Conservation (phyloP, 805 yeast genomes). For the Maudiozyma serrabonitensis region DNA sequence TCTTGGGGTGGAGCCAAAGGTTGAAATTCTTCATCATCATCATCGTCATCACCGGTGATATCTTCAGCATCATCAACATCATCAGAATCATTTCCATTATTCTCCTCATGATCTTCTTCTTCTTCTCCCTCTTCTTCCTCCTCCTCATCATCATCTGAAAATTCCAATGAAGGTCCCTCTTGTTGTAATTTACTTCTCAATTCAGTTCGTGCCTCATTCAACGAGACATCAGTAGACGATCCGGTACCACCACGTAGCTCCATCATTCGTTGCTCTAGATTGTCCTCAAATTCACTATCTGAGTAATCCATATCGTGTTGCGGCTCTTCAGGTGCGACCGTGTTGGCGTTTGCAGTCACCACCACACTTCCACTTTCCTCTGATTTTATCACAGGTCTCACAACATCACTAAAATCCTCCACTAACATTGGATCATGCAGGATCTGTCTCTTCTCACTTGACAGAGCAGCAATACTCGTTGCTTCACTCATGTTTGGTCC, state of each 20-base stretch:
- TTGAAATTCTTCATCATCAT: constrained; percentile 34
- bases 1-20: constrained; percentile 60
- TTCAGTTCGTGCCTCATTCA: neutral
- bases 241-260: constrained; percentile 10
- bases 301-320: constrained; percentile 19
- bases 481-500: neutral
- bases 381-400: neutral
- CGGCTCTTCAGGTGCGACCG: neutral
- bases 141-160: constrained; percentile 6
- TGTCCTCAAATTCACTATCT: constrained; percentile 30
- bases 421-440: neutral
- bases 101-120: too few species aligned
- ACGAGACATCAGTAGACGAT: constrained; percentile 1
- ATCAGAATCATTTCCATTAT: constrained; percentile 1
- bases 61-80: constrained; percentile 17
- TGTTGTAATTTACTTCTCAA: neutral
- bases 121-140: constrained; percentile 5
- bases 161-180: constrained; percentile 1
- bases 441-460: neutral
- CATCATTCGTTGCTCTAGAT: constrained; percentile 23
- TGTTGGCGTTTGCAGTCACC: neutral
- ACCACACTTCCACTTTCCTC: neutral
- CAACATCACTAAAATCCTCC: neutral
- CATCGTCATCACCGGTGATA: constrained; percentile 21
- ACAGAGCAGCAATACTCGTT: neutral